A percentile compares a stretch with the other conserved stretches of the same genome.
Evolutionary conservation across 148 eudicot species (phyloP).

Genomic region (Mesembryanthemum crystallinum): DNA sequence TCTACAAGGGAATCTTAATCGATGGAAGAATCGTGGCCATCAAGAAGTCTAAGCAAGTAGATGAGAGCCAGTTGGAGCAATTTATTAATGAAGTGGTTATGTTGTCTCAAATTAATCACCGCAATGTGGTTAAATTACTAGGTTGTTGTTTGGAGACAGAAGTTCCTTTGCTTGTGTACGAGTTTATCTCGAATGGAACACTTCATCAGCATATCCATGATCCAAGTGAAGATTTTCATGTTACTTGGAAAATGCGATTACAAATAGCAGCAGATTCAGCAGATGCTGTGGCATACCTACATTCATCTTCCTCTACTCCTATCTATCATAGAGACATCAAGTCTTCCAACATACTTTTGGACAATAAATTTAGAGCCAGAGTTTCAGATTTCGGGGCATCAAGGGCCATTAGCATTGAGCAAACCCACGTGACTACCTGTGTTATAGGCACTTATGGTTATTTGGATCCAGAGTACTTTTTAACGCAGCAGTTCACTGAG

Average conservation of each 20-base stretch:
- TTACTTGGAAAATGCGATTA: conserved; percentile 33
- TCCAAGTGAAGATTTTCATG: conserved; percentile 21
- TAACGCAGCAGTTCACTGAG: conserved; percentile 31
- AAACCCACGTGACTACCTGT: conserved; percentile 33
- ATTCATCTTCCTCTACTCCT: conserved; percentile 31
- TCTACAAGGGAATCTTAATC: conserved; percentile 30
- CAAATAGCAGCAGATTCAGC: conserved; percentile 38
- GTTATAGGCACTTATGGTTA: conserved; percentile 34
- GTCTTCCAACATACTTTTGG: conserved; percentile 31
- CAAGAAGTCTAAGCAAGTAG: conserved; percentile 24
- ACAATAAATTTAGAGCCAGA: conserved; percentile 25
- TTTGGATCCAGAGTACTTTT: conserved; percentile 34
- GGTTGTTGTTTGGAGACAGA: conserved; percentile 36
- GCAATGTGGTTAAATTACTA: conserved; percentile 29
- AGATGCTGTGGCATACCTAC: conserved; percentile 26
- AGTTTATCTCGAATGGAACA: conserved; percentile 32
- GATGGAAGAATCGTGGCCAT: conserved; percentile 34
- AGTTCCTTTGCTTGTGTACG: conserved; percentile 31
- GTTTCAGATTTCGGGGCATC: conserved; percentile 32
- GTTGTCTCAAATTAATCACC: conserved; percentile 31
- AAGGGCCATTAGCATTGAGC: conserved; percentile 33
- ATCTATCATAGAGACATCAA: conserved; percentile 34
- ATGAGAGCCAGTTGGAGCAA: conserved; percentile 28
- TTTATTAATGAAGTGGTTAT: conserved; percentile 35
- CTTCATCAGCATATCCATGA: conserved; percentile 23